phyloP scores from a whole-genome alignment of 2,329 filamentous ascomycete genomes.

The Fusarium nygamai region DNA sequence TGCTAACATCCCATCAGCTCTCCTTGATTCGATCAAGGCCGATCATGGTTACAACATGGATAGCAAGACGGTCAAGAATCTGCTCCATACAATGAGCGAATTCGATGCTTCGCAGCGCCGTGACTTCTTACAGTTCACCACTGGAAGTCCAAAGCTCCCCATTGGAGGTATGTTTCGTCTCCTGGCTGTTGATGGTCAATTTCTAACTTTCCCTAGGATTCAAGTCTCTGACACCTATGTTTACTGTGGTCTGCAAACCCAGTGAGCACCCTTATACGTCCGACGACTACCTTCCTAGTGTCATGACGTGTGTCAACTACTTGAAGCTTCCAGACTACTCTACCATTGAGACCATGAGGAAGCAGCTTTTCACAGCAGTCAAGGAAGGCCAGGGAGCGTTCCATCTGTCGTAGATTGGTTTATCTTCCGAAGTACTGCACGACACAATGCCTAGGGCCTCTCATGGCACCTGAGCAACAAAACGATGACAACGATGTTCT shows the following conservation, averaged over 20 bases:
- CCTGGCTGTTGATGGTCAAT: not conserved
- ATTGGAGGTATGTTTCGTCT: constrained; percentile 81
- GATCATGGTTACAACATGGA: constrained; percentile 99
- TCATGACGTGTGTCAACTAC: constrained; percentile 99
- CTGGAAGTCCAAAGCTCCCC: constrained; percentile 95
- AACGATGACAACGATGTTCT: constrained; percentile 16
- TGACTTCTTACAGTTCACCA: constrained; percentile 97
- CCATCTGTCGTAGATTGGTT: constrained; percentile 79
- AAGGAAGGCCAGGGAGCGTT: constrained; percentile 97
- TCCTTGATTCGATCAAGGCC: constrained; percentile 98
- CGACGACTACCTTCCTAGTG: constrained; percentile 98
- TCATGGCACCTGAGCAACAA: not conserved
- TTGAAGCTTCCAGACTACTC: constrained; percentile 97
- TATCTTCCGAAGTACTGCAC: not conserved
- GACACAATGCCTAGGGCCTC: not conserved
- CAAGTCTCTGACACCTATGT: constrained; percentile 96
- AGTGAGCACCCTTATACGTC: constrained; percentile 92
- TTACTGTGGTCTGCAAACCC: constrained; percentile 99
- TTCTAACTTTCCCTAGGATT: constrained; percentile 70
- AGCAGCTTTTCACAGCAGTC: constrained; percentile 85
- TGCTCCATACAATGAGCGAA: constrained; percentile 95
- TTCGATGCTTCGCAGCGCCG: constrained; percentile 78
- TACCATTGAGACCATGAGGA: constrained; percentile 76
- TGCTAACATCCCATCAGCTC: constrained; percentile 62
- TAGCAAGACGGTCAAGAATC: constrained; percentile 91